A percentile compares a stretch with the other conserved stretches of the same genome.
phyloP scores from a whole-genome alignment of 1,284 basidiomycete species.

The Ceratobasidium sp. region DNA sequence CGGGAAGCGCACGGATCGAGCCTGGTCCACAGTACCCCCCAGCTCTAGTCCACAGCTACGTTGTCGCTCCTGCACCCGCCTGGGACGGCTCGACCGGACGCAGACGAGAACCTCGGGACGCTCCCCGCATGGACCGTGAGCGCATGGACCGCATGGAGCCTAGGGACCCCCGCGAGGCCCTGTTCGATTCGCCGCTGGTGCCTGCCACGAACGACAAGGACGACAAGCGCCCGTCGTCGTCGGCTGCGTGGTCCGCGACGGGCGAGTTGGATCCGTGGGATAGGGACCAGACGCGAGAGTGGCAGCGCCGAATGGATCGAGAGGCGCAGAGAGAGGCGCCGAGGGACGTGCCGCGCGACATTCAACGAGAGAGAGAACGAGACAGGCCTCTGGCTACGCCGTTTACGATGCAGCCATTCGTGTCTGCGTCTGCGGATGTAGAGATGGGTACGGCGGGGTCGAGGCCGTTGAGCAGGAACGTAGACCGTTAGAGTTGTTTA shows the following conservation, averaged over 20 bases:
- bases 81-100: conserved; percentile 30
- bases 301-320: conserved; percentile 27
- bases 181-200: conserved; percentile 3
- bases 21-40: conserved; percentile 27
- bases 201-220: conserved; percentile 1
- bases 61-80: conserved; percentile 20
- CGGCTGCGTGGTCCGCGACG: conserved; percentile 9
- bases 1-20: neutral
- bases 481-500: conserved; percentile 7
- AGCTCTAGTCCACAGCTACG: conserved; percentile 29
- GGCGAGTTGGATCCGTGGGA: conserved; percentile 22
- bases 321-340: neutral
- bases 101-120: conserved; percentile 1
- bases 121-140: neutral
- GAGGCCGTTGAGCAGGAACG: conserved; percentile 11
- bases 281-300: conserved; percentile 27
- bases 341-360: neutral
- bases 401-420: conserved; percentile 30
- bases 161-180: no score
- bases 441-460: conserved; percentile 15
- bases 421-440: neutral
- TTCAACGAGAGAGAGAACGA: conserved; percentile 8
- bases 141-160: neutral
- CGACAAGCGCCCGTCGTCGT: conserved; percentile 18
- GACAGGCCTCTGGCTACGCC: conserved; percentile 22